These are phyloP conservation scores for Clavispora vitiphila DNA, from an alignment of 805 yeast species.

Conservation along the genomic window DNA sequence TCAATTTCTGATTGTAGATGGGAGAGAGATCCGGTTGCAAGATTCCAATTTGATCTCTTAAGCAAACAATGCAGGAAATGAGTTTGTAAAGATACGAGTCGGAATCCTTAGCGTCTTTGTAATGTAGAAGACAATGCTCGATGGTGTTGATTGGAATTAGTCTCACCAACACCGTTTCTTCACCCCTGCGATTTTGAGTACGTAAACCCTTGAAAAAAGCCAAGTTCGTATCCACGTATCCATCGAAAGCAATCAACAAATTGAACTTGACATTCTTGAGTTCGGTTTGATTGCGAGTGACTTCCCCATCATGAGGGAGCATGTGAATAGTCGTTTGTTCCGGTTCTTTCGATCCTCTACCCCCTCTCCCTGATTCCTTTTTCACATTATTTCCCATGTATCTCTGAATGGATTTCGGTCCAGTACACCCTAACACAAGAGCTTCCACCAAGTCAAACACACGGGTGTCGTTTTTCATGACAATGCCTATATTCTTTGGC, in stretches of 20 bases:
- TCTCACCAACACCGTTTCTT: slow-evolving; percentile 53
- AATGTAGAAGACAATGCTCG: slow-evolving; percentile 68
- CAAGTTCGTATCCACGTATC: slow-evolving; percentile 44
- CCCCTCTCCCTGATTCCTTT: slow-evolving; percentile 34
- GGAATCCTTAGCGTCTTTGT: slow-evolving; percentile 21
- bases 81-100: slow-evolving; percentile 54
- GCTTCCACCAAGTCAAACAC: slow-evolving; percentile 72
- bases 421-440: slow-evolving; percentile 52
- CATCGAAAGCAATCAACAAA: slow-evolving; percentile 59
- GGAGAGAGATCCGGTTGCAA: slow-evolving; percentile 78
- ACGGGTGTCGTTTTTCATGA: slow-evolving; percentile 61
- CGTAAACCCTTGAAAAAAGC: slow-evolving; percentile 25
- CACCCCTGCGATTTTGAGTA: slow-evolving; percentile 23
- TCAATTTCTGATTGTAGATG: slow-evolving; percentile 61
- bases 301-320: slow-evolving; percentile 36
- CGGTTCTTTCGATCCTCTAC: slow-evolving; percentile 13
- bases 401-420: slow-evolving; percentile 46
- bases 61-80: slow-evolving; percentile 76
- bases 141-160: slow-evolving; percentile 75
- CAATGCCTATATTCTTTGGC: slow-evolving; percentile 56
- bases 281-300: slow-evolving; percentile 16
- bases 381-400: slow-evolving; percentile 59
- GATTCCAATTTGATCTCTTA: slow-evolving; percentile 76
- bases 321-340: slow-evolving; percentile 30
- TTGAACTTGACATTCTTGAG: slow-evolving; percentile 41